These are phyloP conservation scores for Thraustochytrium striatum DNA, from an alignment of 352 stramenopile species.

Conservation along the genomic window DNA sequence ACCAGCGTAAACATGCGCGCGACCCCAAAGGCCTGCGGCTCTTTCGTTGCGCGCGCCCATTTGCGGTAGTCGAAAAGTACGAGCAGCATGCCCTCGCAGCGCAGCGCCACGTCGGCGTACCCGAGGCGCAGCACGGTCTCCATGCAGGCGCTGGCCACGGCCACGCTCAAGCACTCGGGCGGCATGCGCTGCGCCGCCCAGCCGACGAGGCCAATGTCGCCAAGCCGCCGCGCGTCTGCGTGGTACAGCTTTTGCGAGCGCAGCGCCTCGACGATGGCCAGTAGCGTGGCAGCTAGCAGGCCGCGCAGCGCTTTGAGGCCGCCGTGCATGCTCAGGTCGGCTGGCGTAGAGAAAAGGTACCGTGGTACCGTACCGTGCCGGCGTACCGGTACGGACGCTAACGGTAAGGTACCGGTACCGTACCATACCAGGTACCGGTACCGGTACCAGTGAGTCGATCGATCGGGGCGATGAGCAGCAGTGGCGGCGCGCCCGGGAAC, in stretches of 20 bases:
- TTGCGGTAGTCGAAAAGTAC: conserved; percentile 36
- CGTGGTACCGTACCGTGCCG: too few relatives aligned
- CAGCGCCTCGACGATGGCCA: neutral
- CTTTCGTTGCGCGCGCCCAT: neutral
- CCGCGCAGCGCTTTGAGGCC: neutral
- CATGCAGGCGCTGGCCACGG: neutral
- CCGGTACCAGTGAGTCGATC: too few relatives aligned
- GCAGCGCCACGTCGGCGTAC: neutral
- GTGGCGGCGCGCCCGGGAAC: too few relatives aligned
- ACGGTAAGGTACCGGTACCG: too few relatives aligned
- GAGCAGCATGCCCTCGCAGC: conserved; percentile 19
- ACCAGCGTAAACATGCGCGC: neutral
- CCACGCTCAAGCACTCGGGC: neutral
- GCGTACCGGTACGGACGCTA: too few relatives aligned
- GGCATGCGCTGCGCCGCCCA: conserved; percentile 12
- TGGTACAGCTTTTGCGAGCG: conserved; percentile 10
- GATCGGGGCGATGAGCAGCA: too few relatives aligned
- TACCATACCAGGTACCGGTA: too few relatives aligned
- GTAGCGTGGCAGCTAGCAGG: neutral
- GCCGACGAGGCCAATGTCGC: neutral
- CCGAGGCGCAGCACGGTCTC: conserved; percentile 19
- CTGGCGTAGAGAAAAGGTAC: neutral
- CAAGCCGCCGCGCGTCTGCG: neutral
- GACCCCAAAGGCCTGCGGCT: neutral
- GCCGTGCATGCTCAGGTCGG: neutral